These are phyloP conservation scores for Chalciporus pseudorubinellus DNA, from an alignment of 768 basidiomycete species.

Conservation along the genomic window DNA sequence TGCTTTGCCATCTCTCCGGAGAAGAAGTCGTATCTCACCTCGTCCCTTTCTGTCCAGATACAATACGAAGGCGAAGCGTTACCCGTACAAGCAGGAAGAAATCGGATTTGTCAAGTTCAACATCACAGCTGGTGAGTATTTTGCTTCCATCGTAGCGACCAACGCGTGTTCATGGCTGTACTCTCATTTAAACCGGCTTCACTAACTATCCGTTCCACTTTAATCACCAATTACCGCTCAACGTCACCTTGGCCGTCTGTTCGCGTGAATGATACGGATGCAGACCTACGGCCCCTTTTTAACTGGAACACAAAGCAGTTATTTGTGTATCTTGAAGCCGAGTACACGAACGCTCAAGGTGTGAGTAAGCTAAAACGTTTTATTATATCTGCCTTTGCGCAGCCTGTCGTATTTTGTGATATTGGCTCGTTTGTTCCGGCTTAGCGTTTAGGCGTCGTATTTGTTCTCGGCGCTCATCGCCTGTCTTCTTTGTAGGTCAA, in stretches of 20 bases:
- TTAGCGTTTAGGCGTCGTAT: constrained; percentile 22
- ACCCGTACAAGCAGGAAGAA: constrained; percentile 65
- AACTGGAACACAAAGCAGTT: constrained; percentile 98
- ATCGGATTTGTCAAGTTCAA: constrained; percentile 81
- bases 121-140: constrained; percentile 64
- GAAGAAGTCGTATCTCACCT: constrained; percentile 17
- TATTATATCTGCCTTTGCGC: neutral
- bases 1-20: constrained; percentile 6
- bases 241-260: constrained; percentile 1
- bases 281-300: constrained; percentile 82
- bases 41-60: constrained; percentile 33
- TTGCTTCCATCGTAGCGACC: constrained; percentile 27
- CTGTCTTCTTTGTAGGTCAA: constrained; percentile 43
- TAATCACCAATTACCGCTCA: constrained; percentile 14
- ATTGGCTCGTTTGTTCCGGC: constrained; percentile 5
- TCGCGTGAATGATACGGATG: constrained; percentile 1
- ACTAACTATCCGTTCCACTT: constrained; percentile 12
- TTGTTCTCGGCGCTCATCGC: constrained; percentile 9
- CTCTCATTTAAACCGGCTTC: constrained; percentile 25
- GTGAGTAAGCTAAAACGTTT: constrained; percentile 44
- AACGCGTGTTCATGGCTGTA: constrained; percentile 24
- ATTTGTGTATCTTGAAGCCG: constrained; percentile 83
- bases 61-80: constrained; percentile 50
- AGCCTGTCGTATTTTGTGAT: constrained; percentile 2
- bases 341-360: constrained; percentile 71